Evolutionary conservation across 257 asterid genomes (phyloP), one percentile per base, ranked within the genome.

Genomic region (Phtheirospermum japonicum): DNA sequence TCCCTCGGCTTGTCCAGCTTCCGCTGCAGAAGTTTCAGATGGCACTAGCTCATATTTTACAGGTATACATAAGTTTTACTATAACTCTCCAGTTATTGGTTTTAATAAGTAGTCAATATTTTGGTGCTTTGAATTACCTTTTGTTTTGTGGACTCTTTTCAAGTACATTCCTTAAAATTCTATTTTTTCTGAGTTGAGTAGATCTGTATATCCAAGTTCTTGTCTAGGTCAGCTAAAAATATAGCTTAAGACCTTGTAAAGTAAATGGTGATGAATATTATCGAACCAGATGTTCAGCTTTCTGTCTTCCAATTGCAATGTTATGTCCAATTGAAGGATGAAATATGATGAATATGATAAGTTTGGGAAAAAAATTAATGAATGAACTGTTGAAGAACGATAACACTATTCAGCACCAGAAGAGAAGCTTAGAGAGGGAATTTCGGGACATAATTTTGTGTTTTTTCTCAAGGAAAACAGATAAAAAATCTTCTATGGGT

Each of bases 11-110:
- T 61, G 89, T 89, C 55, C 83, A 86, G 77, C 97, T 93, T 66
- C 96, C 97, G 11, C 71, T 80, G 77, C 86, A 85, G 71, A 87
- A 89, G 85, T 89, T 93, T 78, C 99, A 93, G 85, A 80, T 75
- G 59, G 99, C 99, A 39, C 82, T 93, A 65, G 99, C 96, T 76
- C 96, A 88, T 80, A 85, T 89, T 71, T 80, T 93, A 63, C 96
- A 89, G 95, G 99, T 87, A 65, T 57, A 63, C 18, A 56, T 64
- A 63, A 50, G 53, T 56, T 65, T 28, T 64, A 62, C 42, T 30
- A 2, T 57, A 45, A 9, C 39, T 40, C 28, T 63, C 46, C 62
- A 55, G 6, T 58, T 39, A 12, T 55, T 64, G 51, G 42, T 57
- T 54, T 33, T 9, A 9, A 30, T 8, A 23, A 36, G 20, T 55